These are phyloP conservation scores for Alternaria incomplexa DNA, from an alignment of 2,329 filamentous ascomycete genomes.

Conservation along the genomic window DNA sequence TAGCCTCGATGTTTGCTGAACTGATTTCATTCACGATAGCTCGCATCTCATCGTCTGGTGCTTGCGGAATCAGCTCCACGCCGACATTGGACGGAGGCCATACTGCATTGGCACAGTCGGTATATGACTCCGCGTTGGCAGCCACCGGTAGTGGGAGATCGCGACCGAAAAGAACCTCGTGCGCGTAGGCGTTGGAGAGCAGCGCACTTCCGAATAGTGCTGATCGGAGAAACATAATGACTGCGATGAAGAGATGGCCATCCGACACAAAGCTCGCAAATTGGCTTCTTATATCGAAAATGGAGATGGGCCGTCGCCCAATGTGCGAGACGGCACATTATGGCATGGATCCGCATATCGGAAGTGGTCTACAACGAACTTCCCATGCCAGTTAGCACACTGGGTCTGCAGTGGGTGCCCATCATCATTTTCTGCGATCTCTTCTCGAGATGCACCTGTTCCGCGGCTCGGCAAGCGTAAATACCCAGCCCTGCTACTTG, in stretches of 20 bases:
- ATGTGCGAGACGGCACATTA: neutral
- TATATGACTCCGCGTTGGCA: slow-evolving; percentile 41
- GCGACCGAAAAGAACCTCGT: slow-evolving; percentile 34
- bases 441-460: slow-evolving; percentile 9
- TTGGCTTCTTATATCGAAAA: slow-evolving; percentile 16
- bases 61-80: slow-evolving; percentile 48
- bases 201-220: slow-evolving; percentile 18
- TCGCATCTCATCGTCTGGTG: slow-evolving; percentile 49
- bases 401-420: slow-evolving; percentile 9
- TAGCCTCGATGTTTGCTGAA: slow-evolving; percentile 56
- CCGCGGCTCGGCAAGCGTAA: slow-evolving; percentile 34
- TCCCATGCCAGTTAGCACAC: slow-evolving; percentile 34
- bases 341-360: slow-evolving; percentile 7
- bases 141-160: slow-evolving; percentile 38
- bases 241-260: neutral
- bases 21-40: slow-evolving; percentile 50
- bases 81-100: slow-evolving; percentile 53
- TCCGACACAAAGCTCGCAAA: neutral
- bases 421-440: slow-evolving; percentile 12
- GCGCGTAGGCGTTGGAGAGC: slow-evolving; percentile 27
- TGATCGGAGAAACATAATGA: slow-evolving; percentile 27
- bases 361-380: slow-evolving; percentile 26
- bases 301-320: neutral
- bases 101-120: slow-evolving; percentile 42
- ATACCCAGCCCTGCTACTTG: slow-evolving; percentile 20